These are phyloP conservation scores for Termitomyces sp. DNA, from an alignment of 768 basidiomycete species.

Conservation along the genomic window DNA sequence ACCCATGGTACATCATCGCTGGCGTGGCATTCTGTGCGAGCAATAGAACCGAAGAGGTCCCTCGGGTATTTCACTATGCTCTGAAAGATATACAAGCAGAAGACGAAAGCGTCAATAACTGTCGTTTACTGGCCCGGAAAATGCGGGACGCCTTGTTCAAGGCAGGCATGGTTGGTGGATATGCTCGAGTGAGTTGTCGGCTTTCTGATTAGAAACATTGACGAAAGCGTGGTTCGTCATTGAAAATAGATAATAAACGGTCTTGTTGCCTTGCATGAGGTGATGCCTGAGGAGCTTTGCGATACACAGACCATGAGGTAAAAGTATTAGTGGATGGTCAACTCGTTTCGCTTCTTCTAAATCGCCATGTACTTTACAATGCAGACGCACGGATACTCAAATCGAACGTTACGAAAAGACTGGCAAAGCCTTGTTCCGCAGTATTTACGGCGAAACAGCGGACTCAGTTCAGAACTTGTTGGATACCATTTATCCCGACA, in stretches of 20 bases:
- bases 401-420: conserved; percentile 35
- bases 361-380: neutral
- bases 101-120: conserved; percentile 25
- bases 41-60: conserved; percentile 55
- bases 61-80: conserved; percentile 46
- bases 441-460: conserved; percentile 54
- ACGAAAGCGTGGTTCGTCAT: neutral
- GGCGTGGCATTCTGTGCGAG: conserved; percentile 52
- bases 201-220: neutral
- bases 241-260: conserved; percentile 49
- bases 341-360: neutral
- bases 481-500: conserved; percentile 51
- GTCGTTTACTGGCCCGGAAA: conserved; percentile 40
- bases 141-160: conserved; percentile 63
- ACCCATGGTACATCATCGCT: conserved; percentile 58
- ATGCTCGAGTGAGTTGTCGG: conserved; percentile 42
- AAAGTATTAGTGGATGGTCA: neutral
- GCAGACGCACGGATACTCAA: conserved; percentile 35
- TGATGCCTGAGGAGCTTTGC: conserved; percentile 44
- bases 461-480: conserved; percentile 41
- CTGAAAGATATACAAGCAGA: conserved; percentile 35
- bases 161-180: conserved; percentile 51
- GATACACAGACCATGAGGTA: conserved; percentile 43
- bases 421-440: conserved; percentile 40
- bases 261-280: conserved; percentile 43